phyloP scores from a whole-genome alignment of 2,329 filamentous ascomycete species.

The Thelonectria blattea region DNA sequence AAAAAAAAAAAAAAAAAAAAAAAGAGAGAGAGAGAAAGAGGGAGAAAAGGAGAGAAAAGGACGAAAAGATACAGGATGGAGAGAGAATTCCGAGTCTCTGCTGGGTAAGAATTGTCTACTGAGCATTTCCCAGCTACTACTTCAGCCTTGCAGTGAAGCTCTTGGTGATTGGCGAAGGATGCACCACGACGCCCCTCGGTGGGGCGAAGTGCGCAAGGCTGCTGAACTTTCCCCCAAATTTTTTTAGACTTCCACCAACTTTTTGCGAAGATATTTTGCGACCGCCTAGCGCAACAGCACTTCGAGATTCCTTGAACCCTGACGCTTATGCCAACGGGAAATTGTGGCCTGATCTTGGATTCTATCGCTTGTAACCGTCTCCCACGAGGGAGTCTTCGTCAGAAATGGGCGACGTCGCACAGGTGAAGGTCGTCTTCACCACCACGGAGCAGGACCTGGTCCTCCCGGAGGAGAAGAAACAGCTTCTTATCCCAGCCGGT shows the following conservation, averaged over 20 bases:
- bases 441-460: conserved; percentile 67
- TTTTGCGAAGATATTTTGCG: conserved; percentile 18
- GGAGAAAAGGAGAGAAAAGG: too few species aligned
- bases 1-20: too few species aligned
- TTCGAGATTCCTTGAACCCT: conserved; percentile 26
- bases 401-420: conserved; percentile 52
- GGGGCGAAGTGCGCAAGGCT: conserved; percentile 36
- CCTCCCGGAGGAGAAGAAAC: conserved; percentile 65
- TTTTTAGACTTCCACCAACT: conserved; percentile 30
- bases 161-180: conserved; percentile 9
- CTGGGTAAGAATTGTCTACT: too few species aligned
- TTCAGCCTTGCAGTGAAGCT: conserved; percentile 30
- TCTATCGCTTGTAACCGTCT: background rate
- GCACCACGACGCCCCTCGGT: conserved; percentile 30
- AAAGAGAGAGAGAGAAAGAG: too few species aligned
- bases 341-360: background rate
- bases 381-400: background rate
- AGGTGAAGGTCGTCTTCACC: conserved; percentile 72
- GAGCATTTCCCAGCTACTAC: background rate
- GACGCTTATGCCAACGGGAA: conserved; percentile 19
- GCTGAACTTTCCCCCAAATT: conserved; percentile 34
- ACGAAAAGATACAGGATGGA: too few species aligned
- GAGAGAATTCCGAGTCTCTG: too few species aligned
- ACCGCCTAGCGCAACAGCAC: conserved; percentile 2
- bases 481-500: conserved; percentile 69